phyloP scores from a whole-genome alignment of 1,139 yeast genomes.

The Geotrichum carabidarum region DNA sequence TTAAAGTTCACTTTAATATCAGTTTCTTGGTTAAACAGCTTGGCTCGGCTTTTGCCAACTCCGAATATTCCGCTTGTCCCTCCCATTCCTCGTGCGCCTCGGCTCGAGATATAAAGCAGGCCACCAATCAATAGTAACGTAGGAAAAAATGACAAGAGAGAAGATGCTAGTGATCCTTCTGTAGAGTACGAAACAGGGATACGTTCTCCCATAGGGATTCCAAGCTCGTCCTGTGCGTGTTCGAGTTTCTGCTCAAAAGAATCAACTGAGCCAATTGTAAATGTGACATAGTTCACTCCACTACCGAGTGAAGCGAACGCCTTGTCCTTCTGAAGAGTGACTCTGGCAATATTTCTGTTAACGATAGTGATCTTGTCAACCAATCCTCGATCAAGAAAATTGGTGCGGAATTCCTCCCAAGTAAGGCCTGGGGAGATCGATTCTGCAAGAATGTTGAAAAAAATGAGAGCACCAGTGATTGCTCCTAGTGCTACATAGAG shows the following conservation, averaged over 20 bases:
- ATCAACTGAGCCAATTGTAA: conserved; percentile 87
- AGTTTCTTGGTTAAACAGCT: conserved; percentile 83
- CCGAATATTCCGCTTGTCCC: conserved; percentile 41
- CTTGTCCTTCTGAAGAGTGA: conserved; percentile 26
- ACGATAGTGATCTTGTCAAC: conserved; percentile 73
- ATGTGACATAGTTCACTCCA: conserved; percentile 38
- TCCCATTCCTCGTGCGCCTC: conserved; percentile 45
- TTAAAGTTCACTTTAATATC: conserved; percentile 80
- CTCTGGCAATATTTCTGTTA: conserved; percentile 69
- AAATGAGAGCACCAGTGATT: conserved; percentile 5
- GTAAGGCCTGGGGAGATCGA: conserved; percentile 44
- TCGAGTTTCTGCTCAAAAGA: conserved; percentile 79
- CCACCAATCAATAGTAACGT: conserved; percentile 84
- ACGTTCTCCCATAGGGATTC: conserved; percentile 60
- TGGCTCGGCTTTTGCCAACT: conserved; percentile 78
- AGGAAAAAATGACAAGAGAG: conserved; percentile 69
- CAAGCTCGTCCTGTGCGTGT: conserved; percentile 65
- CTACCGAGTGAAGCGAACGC: conserved; percentile 12
- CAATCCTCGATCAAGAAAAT: conserved; percentile 74
- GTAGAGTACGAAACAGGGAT: conserved; percentile 71
- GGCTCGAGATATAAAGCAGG: conserved; percentile 64
- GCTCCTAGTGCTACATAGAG: conserved; percentile 7
- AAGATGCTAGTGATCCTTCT: conserved; percentile 55
- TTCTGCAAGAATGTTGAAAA: conserved; percentile 12
- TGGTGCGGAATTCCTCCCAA: conserved; percentile 84